Evolutionary conservation across 306 rosid genomes (phyloP), one percentile per base, ranked within the genome.

Genomic region (Spatholobus suberectus): DNA sequence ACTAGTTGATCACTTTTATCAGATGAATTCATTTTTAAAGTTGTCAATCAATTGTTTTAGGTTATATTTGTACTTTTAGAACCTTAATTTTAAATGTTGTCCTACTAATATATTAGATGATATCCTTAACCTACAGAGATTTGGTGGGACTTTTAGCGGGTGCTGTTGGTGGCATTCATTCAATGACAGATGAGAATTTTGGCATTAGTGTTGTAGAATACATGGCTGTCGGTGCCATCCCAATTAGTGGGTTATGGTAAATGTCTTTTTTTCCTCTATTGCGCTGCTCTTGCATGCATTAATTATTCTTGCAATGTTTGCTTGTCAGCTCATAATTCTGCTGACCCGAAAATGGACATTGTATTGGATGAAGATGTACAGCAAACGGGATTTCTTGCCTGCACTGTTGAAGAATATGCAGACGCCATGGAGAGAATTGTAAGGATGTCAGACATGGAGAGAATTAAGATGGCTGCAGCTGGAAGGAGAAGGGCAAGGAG

Each of bases 291-390:
- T 57, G n/a, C 17, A 21, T 73, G 70, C 8, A 15, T 65, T 83
- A 17, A 74, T 75, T 38, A 65, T 52, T n/a, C 79, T 87, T 35
- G 61, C 34, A 51, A 66, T 70, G 74, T 35, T 72, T 78, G 62
- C 24, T 59, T 82, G 20, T 84, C 90, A 96, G 99, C 99, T 73
- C 98, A 96, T 82, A 88, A 93, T 83, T 96, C 99, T 68, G 99
- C 99, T 43, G 99, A 98, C 61, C 99, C 99, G 13, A 94, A 90
- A 87, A 92, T 96, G 98, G 99, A 96, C 85, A 96, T 96, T 77
- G 94, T 96, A 27, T 81, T 93, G 29, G 91, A 89, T 21, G 99
- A 96, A 84, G 96, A 92, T 51, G 94, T 90, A 75, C 87, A 82
- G 35, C 91, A 87, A 80, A 96, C 98, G 12, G 99, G 99, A 62